Percentiles rank a stretch among this genome's conserved stretches.
Conservation (phyloP, 805 yeast genomes). For the Phaffomyces antillensis region DNA sequence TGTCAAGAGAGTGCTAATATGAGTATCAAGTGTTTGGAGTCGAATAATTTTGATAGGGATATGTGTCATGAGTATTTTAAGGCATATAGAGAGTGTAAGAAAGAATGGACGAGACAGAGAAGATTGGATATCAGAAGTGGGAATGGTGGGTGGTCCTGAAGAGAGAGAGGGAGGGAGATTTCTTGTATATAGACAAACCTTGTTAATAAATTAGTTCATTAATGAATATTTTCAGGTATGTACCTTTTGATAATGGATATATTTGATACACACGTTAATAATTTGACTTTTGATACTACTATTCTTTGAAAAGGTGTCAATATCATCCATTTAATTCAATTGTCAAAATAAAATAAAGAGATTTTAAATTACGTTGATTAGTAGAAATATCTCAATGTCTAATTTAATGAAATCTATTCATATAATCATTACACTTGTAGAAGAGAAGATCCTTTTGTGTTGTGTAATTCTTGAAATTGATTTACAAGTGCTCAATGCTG, state of each 20-base stretch:
- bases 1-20: conserved; percentile 86
- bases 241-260: no score
- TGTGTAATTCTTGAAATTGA: no score
- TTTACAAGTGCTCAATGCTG: no score
- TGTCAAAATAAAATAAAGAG: no score
- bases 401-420: no score
- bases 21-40: conserved; percentile 76
- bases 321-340: conserved; percentile 17
- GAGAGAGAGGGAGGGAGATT: background rate
- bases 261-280: conserved; percentile 14
- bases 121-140: conserved; percentile 25
- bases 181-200: no score
- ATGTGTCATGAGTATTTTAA: conserved; percentile 77
- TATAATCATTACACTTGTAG: no score
- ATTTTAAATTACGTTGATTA: no score
- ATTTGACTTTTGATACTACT: conserved; percentile 1
- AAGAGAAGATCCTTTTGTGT: no score
- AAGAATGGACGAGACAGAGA: conserved; percentile 52
- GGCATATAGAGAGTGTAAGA: conserved; percentile 89
- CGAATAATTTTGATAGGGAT: conserved; percentile 64
- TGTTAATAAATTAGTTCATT: no score
- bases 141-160: conserved; percentile 19
- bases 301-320: conserved; percentile 16
- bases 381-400: no score
- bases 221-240: conserved; percentile 10